A percentile compares a stretch with the other conserved stretches of the same genome.
phyloP scores from a whole-genome alignment of 2,329 filamentous ascomycete genomes.

The Aspergillus chevalieri region DNA sequence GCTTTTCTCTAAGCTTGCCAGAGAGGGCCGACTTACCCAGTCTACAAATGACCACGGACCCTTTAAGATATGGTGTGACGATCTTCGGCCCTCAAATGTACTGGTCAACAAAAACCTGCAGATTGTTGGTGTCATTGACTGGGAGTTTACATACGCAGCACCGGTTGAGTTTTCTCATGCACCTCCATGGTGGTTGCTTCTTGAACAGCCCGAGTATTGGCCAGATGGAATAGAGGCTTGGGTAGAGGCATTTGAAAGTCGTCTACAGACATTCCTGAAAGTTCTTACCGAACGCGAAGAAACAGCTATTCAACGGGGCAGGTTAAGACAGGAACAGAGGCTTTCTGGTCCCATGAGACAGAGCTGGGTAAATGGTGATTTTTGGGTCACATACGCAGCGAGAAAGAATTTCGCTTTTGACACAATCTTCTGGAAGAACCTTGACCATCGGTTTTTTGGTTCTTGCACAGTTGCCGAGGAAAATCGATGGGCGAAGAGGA shows the following conservation, averaged over 20 bases:
- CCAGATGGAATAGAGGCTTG: slow-evolving; percentile 13
- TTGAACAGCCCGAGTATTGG: slow-evolving; percentile 19
- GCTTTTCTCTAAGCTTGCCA: slow-evolving; percentile 16
- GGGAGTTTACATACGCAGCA: slow-evolving; percentile 21
- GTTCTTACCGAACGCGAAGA: slow-evolving; percentile 10
- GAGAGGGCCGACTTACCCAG: slow-evolving; percentile 11
- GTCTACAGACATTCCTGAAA: slow-evolving; percentile 13
- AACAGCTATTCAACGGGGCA: slow-evolving; percentile 3
- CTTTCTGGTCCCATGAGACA: slow-evolving; percentile 12
- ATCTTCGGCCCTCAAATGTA: slow-evolving; percentile 14
- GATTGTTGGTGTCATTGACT: slow-evolving; percentile 15
- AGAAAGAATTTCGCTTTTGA: slow-evolving; percentile 10
- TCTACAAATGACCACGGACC: slow-evolving; percentile 14
- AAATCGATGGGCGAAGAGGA: background rate
- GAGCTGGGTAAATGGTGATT: slow-evolving; percentile 7
- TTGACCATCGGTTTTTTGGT: slow-evolving; percentile 8
- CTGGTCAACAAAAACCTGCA: slow-evolving; percentile 7
- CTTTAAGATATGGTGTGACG: slow-evolving; percentile 20
- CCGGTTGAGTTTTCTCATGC: slow-evolving; percentile 15
- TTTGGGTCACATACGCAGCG: slow-evolving; percentile 8
- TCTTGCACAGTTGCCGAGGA: background rate
- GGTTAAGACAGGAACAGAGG: slow-evolving; percentile 5
- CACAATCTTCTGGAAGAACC: slow-evolving; percentile 7
- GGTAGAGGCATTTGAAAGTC: slow-evolving; percentile 7
- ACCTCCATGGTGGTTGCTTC: slow-evolving; percentile 19